A percentile compares a stretch with the other conserved stretches of the same genome.
These are phyloP conservation scores for Climacium dendroides DNA, from an alignment of 225 moss, liverwort and hornwort species.

Conservation along the genomic window DNA sequence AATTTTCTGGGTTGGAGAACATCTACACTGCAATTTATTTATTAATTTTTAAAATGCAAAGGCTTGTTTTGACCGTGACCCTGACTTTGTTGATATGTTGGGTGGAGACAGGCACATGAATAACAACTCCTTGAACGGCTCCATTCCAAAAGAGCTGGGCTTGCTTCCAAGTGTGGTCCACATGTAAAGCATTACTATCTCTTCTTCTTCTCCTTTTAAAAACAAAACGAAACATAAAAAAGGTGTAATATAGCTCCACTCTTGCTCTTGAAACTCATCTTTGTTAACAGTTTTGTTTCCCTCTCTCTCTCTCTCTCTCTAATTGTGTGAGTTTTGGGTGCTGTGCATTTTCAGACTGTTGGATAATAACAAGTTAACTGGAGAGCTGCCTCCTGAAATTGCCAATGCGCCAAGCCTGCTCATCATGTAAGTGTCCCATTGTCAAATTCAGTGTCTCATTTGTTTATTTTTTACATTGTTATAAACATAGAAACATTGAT, in stretches of 20 bases:
- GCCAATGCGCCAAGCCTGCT: conserved; percentile 11
- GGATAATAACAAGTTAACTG: conserved; percentile 52
- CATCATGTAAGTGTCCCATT: conserved; percentile 37
- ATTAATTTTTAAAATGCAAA: too few relatives aligned
- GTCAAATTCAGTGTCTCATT: neutral
- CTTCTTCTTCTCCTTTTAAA: neutral
- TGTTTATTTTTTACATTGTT: neutral
- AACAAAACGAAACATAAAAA: neutral
- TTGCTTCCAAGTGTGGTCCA: conserved; percentile 20
- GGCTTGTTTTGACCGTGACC: neutral
- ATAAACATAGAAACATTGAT: neutral
- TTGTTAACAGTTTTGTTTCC: neutral
- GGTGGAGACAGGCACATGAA: conserved; percentile 73
- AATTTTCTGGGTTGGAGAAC: too few relatives aligned
- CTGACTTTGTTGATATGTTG: neutral
- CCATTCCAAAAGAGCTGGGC: conserved; percentile 45
- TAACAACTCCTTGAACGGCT: conserved; percentile 66
- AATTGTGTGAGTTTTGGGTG: neutral
- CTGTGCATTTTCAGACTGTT: conserved; percentile 18
- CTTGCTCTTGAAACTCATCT: neutral
- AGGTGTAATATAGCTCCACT: neutral
- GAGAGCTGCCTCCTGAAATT: conserved; percentile 51
- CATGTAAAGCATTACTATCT: conserved; percentile 7
- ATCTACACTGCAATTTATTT: too few relatives aligned
- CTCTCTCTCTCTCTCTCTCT: too few relatives aligned